Conservation (phyloP, 2,329 filamentous ascomycete species). For the Penicillium sp. region DNA sequence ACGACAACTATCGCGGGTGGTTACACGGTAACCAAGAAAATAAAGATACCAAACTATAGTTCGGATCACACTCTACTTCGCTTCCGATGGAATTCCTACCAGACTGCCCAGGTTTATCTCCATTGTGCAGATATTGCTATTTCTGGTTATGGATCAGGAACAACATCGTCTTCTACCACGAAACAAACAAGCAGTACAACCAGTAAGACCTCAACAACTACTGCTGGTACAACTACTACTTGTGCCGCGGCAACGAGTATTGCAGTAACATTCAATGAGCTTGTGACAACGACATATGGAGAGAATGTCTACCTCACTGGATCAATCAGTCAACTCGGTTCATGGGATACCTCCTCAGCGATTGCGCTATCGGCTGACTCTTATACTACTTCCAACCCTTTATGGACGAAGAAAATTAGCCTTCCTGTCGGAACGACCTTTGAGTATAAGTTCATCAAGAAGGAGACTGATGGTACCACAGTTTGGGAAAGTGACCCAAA, state of each 20-base stretch:
- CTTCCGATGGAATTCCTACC: conserved; percentile 60
- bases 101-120: conserved; percentile 59
- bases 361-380: conserved; percentile 9
- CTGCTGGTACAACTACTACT: conserved; percentile 32
- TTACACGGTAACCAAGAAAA: conserved; percentile 58
- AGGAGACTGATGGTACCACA: conserved; percentile 7
- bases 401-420: conserved; percentile 52
- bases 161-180: conserved; percentile 2
- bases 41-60: conserved; percentile 54
- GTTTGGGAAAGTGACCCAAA: conserved; percentile 19
- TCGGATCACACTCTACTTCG: conserved; percentile 58
- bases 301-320: conserved; percentile 7
- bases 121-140: conserved; percentile 60
- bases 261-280: conserved; percentile 29
- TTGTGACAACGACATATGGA: conserved; percentile 10
- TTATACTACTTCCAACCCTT: conserved; percentile 8
- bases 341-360: conserved; percentile 12
- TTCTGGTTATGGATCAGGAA: conserved; percentile 7
- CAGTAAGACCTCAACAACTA: conserved; percentile 10
- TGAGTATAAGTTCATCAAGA: conserved; percentile 17
- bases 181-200: conserved; percentile 11
- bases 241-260: conserved; percentile 39
- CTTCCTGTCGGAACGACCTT: conserved; percentile 61
- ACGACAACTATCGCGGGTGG: conserved; percentile 58
- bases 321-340: conserved; percentile 11